These are phyloP conservation scores for Arthrobotrys sphaeroides DNA, from an alignment of 2,329 filamentous ascomycete genomes.

Conservation along the genomic window DNA sequence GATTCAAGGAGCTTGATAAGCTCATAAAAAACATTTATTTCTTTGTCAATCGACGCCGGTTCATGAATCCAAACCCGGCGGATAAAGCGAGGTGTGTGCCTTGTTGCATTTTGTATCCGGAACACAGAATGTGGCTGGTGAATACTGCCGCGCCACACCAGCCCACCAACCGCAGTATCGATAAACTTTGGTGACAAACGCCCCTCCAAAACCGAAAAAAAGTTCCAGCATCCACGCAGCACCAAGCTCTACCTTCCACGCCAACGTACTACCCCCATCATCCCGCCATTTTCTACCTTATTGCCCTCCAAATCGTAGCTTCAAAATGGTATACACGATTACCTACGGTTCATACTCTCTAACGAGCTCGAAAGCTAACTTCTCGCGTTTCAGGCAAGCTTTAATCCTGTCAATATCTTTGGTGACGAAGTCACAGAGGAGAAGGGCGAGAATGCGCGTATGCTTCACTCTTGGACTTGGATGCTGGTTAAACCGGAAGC, in stretches of 20 bases:
- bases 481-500: conserved; percentile 12
- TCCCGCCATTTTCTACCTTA: conserved; percentile 5
- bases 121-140: conserved; percentile 8
- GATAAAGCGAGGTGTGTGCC: neutral
- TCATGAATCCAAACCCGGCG: no score
- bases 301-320: neutral
- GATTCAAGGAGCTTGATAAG: no score
- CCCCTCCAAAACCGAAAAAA: conserved; percentile 53
- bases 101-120: conserved; percentile 33
- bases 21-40: no score
- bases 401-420: conserved; percentile 97
- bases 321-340: conserved; percentile 33
- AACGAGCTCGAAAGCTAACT: conserved; percentile 1
- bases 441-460: conserved; percentile 97
- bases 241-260: conserved; percentile 26
- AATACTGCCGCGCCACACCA: conserved; percentile 2
- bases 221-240: conserved; percentile 36
- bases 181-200: conserved; percentile 48
- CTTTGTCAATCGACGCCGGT: neutral
- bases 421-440: conserved; percentile 96
- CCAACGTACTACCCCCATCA: conserved; percentile 13
- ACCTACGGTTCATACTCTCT: neutral
- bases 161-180: conserved; percentile 38
- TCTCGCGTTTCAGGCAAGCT: conserved; percentile 64
- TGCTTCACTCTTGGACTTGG: conserved; percentile 18